These are phyloP conservation scores for Ophiosphaerella korrae DNA, from an alignment of 2,329 filamentous ascomycete genomes.

Conservation along the genomic window DNA sequence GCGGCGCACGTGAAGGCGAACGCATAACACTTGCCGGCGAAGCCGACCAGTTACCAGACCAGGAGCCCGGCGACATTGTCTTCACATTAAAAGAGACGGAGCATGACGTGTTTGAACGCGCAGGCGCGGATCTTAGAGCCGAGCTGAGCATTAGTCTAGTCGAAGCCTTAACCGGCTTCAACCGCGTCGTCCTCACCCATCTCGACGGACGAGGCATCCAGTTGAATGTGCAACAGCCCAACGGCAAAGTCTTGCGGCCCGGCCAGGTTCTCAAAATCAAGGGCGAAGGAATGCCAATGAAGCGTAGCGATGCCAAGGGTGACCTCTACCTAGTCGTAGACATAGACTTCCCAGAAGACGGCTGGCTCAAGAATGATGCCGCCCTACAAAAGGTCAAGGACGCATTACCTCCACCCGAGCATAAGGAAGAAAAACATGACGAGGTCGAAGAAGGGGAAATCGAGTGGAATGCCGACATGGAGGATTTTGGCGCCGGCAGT, in stretches of 20 bases:
- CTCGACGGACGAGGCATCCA: conserved; percentile 91
- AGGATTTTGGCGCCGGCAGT: conserved; percentile 78
- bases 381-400: conserved; percentile 73
- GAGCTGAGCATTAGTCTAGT: conserved; percentile 79
- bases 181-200: conserved; percentile 86
- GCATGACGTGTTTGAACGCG: conserved; percentile 81
- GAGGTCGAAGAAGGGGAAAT: conserved; percentile 86
- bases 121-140: conserved; percentile 82
- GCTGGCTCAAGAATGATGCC: conserved; percentile 74
- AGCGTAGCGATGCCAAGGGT: conserved; percentile 80
- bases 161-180: conserved; percentile 88
- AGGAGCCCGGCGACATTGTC: conserved; percentile 89
- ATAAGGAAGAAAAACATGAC: conserved; percentile 65
- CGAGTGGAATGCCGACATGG: conserved; percentile 80
- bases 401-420: conserved; percentile 69
- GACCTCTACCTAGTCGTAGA: conserved; percentile 87
- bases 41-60: conserved; percentile 88
- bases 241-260: conserved; percentile 79
- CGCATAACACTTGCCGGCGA: conserved; percentile 90
- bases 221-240: conserved; percentile 71
- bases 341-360: conserved; percentile 85
- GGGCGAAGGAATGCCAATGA: conserved; percentile 93
- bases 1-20: conserved; percentile 79
- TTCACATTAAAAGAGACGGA: conserved; percentile 83
- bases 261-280: conserved; percentile 82